Conservation (phyloP, 768 basidiomycete species). For the Plicaturopsis crispa region DNA sequence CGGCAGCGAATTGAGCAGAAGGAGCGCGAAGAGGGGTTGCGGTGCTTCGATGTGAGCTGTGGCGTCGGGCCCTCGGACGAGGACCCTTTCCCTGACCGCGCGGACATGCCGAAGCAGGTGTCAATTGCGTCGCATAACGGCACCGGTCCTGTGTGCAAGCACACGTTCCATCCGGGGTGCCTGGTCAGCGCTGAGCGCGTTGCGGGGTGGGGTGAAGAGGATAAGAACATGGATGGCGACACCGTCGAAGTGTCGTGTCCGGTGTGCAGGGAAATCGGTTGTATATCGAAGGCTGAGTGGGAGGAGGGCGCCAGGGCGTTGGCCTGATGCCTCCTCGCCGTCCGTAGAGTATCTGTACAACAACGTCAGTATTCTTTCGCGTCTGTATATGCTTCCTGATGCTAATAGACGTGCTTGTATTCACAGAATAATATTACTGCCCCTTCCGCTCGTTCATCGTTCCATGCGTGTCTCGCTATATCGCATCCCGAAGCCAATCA, state of each 20-base stretch:
- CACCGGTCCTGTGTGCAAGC: conserved; percentile 40
- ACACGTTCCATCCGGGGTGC: conserved; percentile 68
- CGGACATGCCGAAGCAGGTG: conserved; percentile 15
- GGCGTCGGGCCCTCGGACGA: conserved; percentile 72
- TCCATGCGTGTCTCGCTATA: too few relatives aligned
- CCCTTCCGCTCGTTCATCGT: too few relatives aligned
- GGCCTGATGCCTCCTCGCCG: too few relatives aligned
- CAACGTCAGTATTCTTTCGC: too few relatives aligned
- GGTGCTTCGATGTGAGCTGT: conserved; percentile 69
- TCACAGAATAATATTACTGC: too few relatives aligned
- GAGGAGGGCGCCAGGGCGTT: conserved; percentile 31
- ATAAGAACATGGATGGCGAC: conserved; percentile 24
- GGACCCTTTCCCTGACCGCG: conserved; percentile 39
- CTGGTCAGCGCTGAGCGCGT: conserved; percentile 61
- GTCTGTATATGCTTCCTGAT: too few relatives aligned
- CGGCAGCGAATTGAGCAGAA: conserved; percentile 67
- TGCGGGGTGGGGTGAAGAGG: conserved; percentile 52
- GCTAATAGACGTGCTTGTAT: too few relatives aligned
- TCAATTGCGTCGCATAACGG: conserved; percentile 16
- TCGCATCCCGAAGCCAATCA: too few relatives aligned
- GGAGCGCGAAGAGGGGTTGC: conserved; percentile 64
- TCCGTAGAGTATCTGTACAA: too few relatives aligned
- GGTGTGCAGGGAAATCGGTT: conserved; percentile 60
- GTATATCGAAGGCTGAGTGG: conserved; percentile 57
- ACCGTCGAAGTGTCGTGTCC: conserved; percentile 68